A percentile compares a stretch with the other conserved stretches of the same genome.
phyloP scores from a whole-genome alignment of 768 basidiomycete species.

The Holtermannia corniformis region DNA sequence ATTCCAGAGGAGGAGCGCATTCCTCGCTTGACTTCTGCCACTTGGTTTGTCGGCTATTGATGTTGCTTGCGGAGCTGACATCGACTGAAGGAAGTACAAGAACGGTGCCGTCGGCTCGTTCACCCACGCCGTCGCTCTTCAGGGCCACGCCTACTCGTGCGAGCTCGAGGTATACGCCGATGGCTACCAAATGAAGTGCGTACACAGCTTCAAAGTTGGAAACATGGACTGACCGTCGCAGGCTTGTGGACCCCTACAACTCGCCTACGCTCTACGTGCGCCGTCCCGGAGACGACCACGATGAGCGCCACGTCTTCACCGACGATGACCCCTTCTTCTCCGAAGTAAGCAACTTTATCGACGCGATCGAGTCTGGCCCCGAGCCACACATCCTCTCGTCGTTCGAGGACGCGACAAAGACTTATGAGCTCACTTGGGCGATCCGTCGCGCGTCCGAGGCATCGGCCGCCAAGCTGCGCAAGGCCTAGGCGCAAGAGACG shows the following conservation, averaged over 20 bases:
- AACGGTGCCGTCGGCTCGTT: constrained; percentile 89
- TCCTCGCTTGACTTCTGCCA: constrained; percentile 83
- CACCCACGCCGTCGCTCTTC: constrained; percentile 79
- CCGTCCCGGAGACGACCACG: constrained; percentile 41
- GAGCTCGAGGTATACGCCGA: constrained; percentile 91
- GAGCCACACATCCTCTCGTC: constrained; percentile 72
- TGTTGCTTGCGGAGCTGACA: not conserved
- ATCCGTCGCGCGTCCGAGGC: constrained; percentile 51
- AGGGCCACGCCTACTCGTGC: constrained; percentile 87
- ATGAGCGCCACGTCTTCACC: constrained; percentile 36
- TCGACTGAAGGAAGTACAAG: constrained; percentile 60
- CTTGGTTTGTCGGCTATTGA: constrained; percentile 49
- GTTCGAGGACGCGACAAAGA: constrained; percentile 76
- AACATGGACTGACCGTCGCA: not conserved
- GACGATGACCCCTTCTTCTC: constrained; percentile 54
- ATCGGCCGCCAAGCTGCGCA: not conserved
- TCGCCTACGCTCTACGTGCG: constrained; percentile 80
- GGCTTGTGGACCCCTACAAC: constrained; percentile 72
- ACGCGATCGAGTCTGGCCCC: constrained; percentile 74
- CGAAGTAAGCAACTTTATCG: constrained; percentile 79
- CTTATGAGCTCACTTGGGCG: constrained; percentile 87
- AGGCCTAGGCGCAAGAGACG: too few relatives aligned
- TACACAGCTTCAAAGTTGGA: not conserved
- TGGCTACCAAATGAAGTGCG: constrained; percentile 54
- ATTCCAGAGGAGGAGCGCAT: constrained; percentile 82